Conservation (phyloP, 1,139 yeast genomes). For the Suhomyces wounanorum region DNA sequence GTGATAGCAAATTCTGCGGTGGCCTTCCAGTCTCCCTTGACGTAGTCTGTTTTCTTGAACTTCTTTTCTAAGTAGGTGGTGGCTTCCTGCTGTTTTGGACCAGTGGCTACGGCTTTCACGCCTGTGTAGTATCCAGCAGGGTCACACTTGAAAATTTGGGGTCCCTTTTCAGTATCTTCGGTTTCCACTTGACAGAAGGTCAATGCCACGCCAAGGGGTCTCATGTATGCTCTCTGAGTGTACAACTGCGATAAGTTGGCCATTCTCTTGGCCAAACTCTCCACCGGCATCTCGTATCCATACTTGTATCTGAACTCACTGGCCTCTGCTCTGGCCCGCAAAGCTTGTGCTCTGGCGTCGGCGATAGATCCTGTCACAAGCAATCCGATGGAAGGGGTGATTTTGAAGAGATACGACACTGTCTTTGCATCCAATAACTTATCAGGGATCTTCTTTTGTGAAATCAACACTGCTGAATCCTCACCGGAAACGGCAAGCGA, state of each 20-base stretch:
- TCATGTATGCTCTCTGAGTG: constrained; percentile 98
- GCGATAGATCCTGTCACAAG: constrained; percentile 97
- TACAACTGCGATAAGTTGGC: constrained; percentile 93
- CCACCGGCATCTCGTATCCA: constrained; percentile 97
- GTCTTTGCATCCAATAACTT: constrained; percentile 85
- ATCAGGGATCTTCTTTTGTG: constrained; percentile 96
- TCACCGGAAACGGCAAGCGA: constrained; percentile 85
- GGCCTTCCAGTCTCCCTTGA: constrained; percentile 84
- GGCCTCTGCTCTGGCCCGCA: constrained; percentile 90
- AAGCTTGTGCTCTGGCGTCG: constrained; percentile 89
- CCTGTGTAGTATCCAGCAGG: constrained; percentile 97
- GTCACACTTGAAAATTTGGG: constrained; percentile 89
- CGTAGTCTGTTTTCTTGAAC: constrained; percentile 72
- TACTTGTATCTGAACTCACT: constrained; percentile 92
- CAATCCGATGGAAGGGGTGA: constrained; percentile 82
- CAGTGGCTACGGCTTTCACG: constrained; percentile 90
- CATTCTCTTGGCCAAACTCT: constrained; percentile 89
- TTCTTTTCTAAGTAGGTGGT: constrained; percentile 89
- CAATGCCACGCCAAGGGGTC: constrained; percentile 92
- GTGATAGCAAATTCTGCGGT: constrained; percentile 89
- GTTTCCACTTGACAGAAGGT: constrained; percentile 68
- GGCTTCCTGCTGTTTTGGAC: constrained; percentile 97
- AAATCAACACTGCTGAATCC: constrained; percentile 85
- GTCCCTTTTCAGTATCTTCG: constrained; percentile 80
- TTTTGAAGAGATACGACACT: constrained; percentile 80